Evolutionary conservation across 371 early-diverging fungal genomes (phyloP).

Genomic region (Rhizoclosmatium hyalinum): DNA sequence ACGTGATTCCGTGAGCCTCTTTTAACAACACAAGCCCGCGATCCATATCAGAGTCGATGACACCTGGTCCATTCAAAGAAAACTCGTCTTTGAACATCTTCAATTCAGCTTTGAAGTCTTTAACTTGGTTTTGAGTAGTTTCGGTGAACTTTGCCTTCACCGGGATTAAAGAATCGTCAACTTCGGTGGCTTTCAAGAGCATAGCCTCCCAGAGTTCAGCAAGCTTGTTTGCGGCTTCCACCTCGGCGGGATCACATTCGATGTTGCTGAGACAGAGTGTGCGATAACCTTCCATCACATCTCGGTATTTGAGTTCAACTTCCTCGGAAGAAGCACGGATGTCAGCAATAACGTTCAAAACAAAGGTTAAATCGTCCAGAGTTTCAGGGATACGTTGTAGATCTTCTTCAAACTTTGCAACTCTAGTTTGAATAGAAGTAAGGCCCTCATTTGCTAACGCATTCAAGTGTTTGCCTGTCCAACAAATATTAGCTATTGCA

Average conservation of each 20-base stretch:
- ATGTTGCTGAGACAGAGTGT: conserved; percentile 56
- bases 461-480: conserved; percentile 58
- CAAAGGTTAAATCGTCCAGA: conserved; percentile 64
- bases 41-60: conserved; percentile 58
- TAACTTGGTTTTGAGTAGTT: conserved; percentile 59
- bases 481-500: neutral
- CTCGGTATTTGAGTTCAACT: conserved; percentile 55
- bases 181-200: conserved; percentile 47
- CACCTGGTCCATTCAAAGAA: conserved; percentile 55
- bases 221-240: conserved; percentile 43
- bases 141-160: conserved; percentile 67
- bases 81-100: conserved; percentile 59
- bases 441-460: conserved; percentile 51
- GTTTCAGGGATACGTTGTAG: conserved; percentile 54
- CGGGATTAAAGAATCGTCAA: conserved; percentile 56
- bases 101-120: conserved; percentile 57
- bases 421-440: conserved; percentile 35
- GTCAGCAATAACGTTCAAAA: conserved; percentile 60
- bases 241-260: conserved; percentile 49
- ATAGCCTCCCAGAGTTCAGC: conserved; percentile 53
- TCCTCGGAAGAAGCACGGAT: conserved; percentile 57
- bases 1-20: conserved; percentile 51
- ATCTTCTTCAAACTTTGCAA: conserved; percentile 54
- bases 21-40: conserved; percentile 52
- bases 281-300: conserved; percentile 62